phyloP scores from a whole-genome alignment of 768 basidiomycete species.

The Hygrophoropsis aurantiaca region DNA sequence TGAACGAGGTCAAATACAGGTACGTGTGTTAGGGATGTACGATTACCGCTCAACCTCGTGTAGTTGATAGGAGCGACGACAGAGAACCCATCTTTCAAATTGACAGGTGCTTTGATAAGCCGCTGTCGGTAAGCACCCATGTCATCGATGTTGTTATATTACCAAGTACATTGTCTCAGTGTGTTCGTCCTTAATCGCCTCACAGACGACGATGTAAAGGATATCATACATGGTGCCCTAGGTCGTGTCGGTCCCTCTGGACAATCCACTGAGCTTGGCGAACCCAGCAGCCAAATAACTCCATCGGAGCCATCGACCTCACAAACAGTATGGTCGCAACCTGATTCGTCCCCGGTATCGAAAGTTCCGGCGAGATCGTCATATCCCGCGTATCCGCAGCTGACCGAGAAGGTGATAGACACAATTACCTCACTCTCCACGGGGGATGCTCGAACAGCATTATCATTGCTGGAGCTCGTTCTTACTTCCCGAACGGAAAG shows the following conservation, averaged over 20 bases:
- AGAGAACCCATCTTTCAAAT: slow-evolving; percentile 86
- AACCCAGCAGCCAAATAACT: background rate
- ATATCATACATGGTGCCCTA: slow-evolving; percentile 58
- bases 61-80: slow-evolving; percentile 80
- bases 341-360: slow-evolving; percentile 17
- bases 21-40: slow-evolving; percentile 15
- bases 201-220: slow-evolving; percentile 56
- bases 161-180: slow-evolving; percentile 40
- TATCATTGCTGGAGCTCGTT: slow-evolving; percentile 74
- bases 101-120: slow-evolving; percentile 70
- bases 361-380: slow-evolving; percentile 12
- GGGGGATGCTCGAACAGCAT: slow-evolving; percentile 77
- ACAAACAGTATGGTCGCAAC: slow-evolving; percentile 12
- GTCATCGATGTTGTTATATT: background rate
- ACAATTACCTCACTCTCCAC: slow-evolving; percentile 53
- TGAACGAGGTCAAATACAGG: slow-evolving; percentile 75
- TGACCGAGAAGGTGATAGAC: slow-evolving; percentile 47
- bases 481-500: slow-evolving; percentile 42
- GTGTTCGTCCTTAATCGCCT: slow-evolving; percentile 75
- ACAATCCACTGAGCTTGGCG: background rate
- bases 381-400: slow-evolving; percentile 31
- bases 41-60: background rate
- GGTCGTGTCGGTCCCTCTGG: slow-evolving; percentile 29
- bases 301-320: slow-evolving; percentile 13
- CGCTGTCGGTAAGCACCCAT: slow-evolving; percentile 62